Conservation (phyloP, 176 grass and related monocot species). For the Melocanna baccifera region DNA sequence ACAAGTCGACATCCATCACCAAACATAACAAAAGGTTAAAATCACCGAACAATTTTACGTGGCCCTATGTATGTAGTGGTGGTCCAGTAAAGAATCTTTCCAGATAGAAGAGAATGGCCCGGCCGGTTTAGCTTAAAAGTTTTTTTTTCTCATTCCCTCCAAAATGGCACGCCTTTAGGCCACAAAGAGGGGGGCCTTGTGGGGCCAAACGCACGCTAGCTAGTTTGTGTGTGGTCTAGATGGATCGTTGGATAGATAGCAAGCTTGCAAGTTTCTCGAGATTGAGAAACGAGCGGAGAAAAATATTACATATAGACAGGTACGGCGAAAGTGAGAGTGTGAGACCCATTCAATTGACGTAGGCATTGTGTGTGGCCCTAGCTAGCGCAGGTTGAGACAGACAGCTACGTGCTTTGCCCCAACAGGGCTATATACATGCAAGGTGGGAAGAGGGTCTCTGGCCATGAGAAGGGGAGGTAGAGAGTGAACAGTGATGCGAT, state of each 20-base stretch:
- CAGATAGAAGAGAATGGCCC: background rate
- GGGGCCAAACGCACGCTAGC: background rate
- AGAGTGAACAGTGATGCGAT: no score
- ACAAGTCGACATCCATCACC: background rate
- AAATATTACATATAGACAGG: no score
- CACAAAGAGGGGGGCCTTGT: background rate
- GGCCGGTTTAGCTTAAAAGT: background rate
- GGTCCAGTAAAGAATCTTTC: background rate
- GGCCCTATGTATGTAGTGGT: background rate
- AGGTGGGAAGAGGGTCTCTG: no score
- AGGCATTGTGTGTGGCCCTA: no score
- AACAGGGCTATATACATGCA: no score
- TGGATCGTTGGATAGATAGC: background rate
- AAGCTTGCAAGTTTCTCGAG: background rate
- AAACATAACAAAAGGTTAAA: slow-evolving; percentile 12
- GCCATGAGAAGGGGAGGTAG: no score
- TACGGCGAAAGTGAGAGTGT: no score
- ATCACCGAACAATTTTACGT: background rate
- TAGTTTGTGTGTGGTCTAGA: background rate
- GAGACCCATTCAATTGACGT: no score
- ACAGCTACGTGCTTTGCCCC: no score
- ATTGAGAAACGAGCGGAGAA: no score
- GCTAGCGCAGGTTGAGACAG: no score
- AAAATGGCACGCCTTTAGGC: background rate
- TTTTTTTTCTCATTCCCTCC: background rate